Evolutionary conservation across 2,329 filamentous ascomycete genomes (phyloP), one percentile per base, ranked within the genome.

Genomic region (Fusarium euwallaceae): DNA sequence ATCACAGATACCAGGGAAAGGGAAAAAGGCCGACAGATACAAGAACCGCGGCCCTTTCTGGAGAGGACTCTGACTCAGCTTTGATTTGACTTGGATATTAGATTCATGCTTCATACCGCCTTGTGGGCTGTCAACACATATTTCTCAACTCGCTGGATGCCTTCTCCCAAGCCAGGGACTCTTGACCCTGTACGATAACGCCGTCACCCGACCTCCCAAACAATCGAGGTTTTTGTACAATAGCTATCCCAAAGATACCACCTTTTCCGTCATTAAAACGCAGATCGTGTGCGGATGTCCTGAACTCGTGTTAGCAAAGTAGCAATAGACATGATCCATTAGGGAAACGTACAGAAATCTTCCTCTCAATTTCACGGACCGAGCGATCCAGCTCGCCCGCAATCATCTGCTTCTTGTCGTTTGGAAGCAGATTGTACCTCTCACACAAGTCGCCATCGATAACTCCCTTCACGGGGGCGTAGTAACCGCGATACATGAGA

Each of bases 361-460:
- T 98, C 80, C 97, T 92, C 87, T 99, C 97, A 80, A 99, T 97
- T 84, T 98, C 94, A 78, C 95, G 87, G 65, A 98, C 92, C 48
- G 94, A 96, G 68, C 97, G 92, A 83, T 98, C 97, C 76, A 98
- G 84, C 83, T 98, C 96, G 61, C 90, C 95, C 3, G 96, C 96
- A 86, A 99, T 97, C 90, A 95, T 95, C 84, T 95, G 92, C 88
- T 98, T 98, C 87, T 94, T 95, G 79, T 98, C 96, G 76, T 92
- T 93, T 29, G 93, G 89, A 70, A 99, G 87, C 69, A 97, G 85
- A 68, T 95, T 91, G 84, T 95, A 99, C 76, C 95, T 90, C 87
- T 99, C 97, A 79, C 97, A 98, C 45, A 99, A 87, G 84, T 99
- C 97, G 32, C 97, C 97, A 83, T 99, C 97, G 78, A 99, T 98